Evolutionary conservation across 2,329 filamentous ascomycete species (phyloP).

Genomic region (Stemphylium vesicarium): DNA sequence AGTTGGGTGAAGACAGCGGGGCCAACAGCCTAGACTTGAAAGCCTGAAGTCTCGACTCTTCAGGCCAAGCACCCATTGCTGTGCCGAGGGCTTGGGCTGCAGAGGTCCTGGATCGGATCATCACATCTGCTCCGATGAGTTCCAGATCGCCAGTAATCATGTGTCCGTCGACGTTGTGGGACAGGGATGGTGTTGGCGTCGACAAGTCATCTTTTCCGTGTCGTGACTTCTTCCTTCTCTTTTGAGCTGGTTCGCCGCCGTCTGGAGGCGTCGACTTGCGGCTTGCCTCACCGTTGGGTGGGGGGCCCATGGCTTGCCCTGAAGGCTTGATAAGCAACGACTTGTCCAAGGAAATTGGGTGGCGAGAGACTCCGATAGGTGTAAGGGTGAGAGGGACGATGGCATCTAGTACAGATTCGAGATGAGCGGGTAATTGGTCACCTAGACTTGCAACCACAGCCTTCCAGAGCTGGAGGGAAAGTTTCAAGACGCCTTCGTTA

Average conservation of each 20-base stretch:
- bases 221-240: constrained; percentile 85
- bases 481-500: constrained; percentile 79
- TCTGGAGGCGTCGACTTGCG: constrained; percentile 43
- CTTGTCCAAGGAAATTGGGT: constrained; percentile 91
- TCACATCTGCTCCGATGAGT: constrained; percentile 84
- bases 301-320: constrained; percentile 76
- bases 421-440: constrained; percentile 72
- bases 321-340: constrained; percentile 92
- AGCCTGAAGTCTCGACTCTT: constrained; percentile 61
- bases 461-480: constrained; percentile 87
- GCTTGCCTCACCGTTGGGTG: constrained; percentile 36
- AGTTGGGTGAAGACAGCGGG: constrained; percentile 73
- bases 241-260: constrained; percentile 64
- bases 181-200: constrained; percentile 59
- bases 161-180: constrained; percentile 93
- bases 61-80: constrained; percentile 79
- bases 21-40: constrained; percentile 71
- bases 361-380: constrained; percentile 87
- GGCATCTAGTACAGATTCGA: constrained; percentile 76
- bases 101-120: constrained; percentile 87
- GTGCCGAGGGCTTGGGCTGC: constrained; percentile 86
- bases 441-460: constrained; percentile 75
- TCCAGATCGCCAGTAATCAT: constrained; percentile 98
- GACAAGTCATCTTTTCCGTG: constrained; percentile 65
- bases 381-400: constrained; percentile 85